phyloP scores from a whole-genome alignment of 495 filamentous ascomycete genomes.

The Rhizodiscina lignyota region DNA sequence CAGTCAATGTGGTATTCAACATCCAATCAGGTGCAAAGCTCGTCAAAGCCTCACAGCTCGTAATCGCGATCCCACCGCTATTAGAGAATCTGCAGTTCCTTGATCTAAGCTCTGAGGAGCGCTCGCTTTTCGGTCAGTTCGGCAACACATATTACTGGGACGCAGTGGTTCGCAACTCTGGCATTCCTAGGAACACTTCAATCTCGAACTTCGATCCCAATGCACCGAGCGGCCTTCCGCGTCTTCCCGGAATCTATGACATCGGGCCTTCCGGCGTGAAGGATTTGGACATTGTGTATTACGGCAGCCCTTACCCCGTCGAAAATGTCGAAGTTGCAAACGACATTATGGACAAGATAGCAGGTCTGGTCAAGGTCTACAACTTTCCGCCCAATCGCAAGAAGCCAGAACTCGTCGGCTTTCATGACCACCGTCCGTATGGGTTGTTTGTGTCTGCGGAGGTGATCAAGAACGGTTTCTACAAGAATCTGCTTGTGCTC shows the following conservation, averaged over 20 bases:
- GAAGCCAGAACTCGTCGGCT: conserved; percentile 12
- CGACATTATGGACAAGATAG: too few species aligned
- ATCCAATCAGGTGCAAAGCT: conserved; percentile 18
- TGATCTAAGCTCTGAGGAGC: conserved; percentile 22
- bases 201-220: conserved; percentile 17
- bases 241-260: conserved; percentile 8
- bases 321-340: too few species aligned
- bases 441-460: conserved; percentile 13
- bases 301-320: too few species aligned
- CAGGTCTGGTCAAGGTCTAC: conserved; percentile 1
- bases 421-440: conserved; percentile 12
- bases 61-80: conserved; percentile 27
- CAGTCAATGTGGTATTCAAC: conserved; percentile 19
- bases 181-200: conserved; percentile 14
- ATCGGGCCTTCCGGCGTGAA: conserved; percentile 2
- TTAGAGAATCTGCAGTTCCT: conserved; percentile 19
- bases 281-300: conserved; percentile 5
- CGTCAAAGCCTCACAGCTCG: conserved; percentile 26
- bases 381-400: too few species aligned
- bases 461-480: conserved; percentile 30
- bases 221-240: conserved; percentile 12
- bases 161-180: conserved; percentile 23
- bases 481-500: conserved; percentile 29
- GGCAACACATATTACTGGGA: conserved; percentile 25
- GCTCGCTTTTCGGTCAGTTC: conserved; percentile 24